Evolutionary conservation across 2,329 filamentous ascomycete genomes (phyloP), one percentile per base, ranked within the genome.

Genomic region (Podosphaera aphanis): DNA sequence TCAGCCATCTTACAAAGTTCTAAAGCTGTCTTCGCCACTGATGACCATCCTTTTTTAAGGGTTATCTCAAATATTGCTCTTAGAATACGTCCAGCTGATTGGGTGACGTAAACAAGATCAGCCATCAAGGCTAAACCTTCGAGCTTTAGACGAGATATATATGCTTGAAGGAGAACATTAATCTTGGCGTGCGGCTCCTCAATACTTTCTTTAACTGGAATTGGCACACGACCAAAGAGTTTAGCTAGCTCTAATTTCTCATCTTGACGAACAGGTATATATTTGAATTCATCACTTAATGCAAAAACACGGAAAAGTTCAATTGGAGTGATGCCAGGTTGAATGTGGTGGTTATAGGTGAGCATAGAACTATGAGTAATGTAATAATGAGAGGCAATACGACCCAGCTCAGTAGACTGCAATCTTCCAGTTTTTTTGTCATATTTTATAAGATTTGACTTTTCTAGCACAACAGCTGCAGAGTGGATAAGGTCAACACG

Each of bases 1-100:
- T 98, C 90, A 0, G 88, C 90, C 84, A 93, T 95, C 66, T 98
- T 98, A 66, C 92, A 98, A 45, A 98, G 71, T 55, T 93, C 83
- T 37, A 98, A 68, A 0, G 90, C 86, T 50, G 81, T 84, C 65
- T 90, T 93, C 7, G 90, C 83, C 2, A 95, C 90, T 15, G 77
- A 79, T 0, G 90, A 77, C 88, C 88, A 98, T 29, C 88, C 88
- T 63, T 94, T 94, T 65, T 88, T 93, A 52, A 98, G 65, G n/a
- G 83, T 80, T 46, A 98, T 95, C 64, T 98, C 92, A 53, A 95
- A 98, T 43, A 98, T 79, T 0, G 90, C 90, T 47, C 90, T 77
- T 40, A 98, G 67, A 54, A 98, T 94, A 71, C 90, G 84, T 27
- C 90, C 90, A 43, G 90, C 90, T 20, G 88, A 95, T 59, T 98